phyloP scores from a whole-genome alignment of 495 filamentous ascomycete genomes.

The Aspergillus sparsus region DNA sequence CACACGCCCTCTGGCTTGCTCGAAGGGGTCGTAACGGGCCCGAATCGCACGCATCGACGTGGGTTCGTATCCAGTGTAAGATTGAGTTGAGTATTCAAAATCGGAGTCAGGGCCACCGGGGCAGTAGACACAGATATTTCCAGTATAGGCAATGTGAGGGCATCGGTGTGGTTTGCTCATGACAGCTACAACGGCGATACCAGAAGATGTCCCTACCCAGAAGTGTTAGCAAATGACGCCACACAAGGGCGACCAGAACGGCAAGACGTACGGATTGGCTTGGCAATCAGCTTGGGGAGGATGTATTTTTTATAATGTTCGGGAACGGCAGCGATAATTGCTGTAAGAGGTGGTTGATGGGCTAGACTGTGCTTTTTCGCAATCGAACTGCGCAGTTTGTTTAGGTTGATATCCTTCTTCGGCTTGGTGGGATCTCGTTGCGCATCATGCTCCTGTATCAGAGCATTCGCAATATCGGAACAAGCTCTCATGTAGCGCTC shows the following conservation, averaged over 20 bases:
- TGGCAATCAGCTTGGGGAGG: constrained; percentile 89
- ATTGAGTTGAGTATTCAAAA: constrained; percentile 98
- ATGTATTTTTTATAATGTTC: constrained; percentile 99
- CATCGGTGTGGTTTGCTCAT: constrained; percentile 99
- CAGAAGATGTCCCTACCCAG: constrained; percentile 75
- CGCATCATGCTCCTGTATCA: constrained; percentile 90
- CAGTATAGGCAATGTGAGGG: constrained; percentile 95
- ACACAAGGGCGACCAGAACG: background rate
- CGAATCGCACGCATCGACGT: constrained; percentile 98
- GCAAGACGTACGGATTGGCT: constrained; percentile 76
- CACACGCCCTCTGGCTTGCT: constrained; percentile 92
- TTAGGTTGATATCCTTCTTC: constrained; percentile 88
- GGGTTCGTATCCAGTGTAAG: constrained; percentile 96
- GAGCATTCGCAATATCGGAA: constrained; percentile 87
- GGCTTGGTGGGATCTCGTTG: constrained; percentile 67
- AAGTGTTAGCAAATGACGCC: constrained; percentile 21
- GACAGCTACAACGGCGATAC: constrained; percentile 98
- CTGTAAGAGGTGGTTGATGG: constrained; percentile 85
- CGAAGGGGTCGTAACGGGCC: constrained; percentile 95
- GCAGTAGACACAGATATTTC: constrained; percentile 99
- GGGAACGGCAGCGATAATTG: constrained; percentile 95
- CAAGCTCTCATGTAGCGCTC: constrained; percentile 92
- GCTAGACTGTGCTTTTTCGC: constrained; percentile 87
- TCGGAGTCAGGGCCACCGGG: constrained; percentile 96
- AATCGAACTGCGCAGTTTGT: constrained; percentile 80